Conservation (phyloP, 2,329 filamentous ascomycete species). For the Penicillium sp. region DNA sequence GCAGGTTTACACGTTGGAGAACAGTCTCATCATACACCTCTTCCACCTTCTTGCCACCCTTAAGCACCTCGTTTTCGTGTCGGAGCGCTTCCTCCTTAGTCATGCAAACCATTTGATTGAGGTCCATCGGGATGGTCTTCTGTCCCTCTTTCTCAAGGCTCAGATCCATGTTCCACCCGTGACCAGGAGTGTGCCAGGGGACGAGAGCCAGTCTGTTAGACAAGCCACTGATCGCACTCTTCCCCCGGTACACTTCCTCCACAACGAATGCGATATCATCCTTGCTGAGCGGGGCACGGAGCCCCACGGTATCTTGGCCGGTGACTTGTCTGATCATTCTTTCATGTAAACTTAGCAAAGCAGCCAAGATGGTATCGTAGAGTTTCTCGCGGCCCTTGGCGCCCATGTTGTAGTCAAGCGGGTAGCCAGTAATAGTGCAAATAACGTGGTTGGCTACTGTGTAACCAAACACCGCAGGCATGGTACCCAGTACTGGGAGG, state of each 20-base stretch:
- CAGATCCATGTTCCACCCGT: constrained; percentile 60
- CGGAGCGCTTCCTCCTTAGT: constrained; percentile 82
- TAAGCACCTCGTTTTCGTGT: constrained; percentile 78
- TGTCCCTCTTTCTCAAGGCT: constrained; percentile 63
- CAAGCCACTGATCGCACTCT: constrained; percentile 78
- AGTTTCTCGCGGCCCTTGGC: constrained; percentile 84
- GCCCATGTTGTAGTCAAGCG: constrained; percentile 71
- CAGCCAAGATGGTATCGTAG: constrained; percentile 78
- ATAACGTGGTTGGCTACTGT: constrained; percentile 91
- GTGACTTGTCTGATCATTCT: constrained; percentile 61
- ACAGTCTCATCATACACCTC: constrained; percentile 71
- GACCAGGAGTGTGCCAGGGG: constrained; percentile 69
- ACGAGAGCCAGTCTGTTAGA: constrained; percentile 75
- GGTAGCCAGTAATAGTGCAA: constrained; percentile 75
- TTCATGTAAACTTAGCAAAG: constrained; percentile 75
- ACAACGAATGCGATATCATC: constrained; percentile 83
- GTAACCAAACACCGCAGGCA: constrained; percentile 95
- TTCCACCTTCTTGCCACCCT: constrained; percentile 62
- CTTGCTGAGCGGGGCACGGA: constrained; percentile 74
- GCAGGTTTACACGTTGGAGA: constrained; percentile 63
- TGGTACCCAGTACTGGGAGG: constrained; percentile 88
- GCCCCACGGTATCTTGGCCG: constrained; percentile 58
- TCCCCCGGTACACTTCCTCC: constrained; percentile 83
- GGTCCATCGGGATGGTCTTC: constrained; percentile 66
- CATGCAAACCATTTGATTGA: constrained; percentile 80